Evolutionary conservation across 2,329 filamentous ascomycete species (phyloP).

Genomic region (Penicillium sclerotiorum): DNA sequence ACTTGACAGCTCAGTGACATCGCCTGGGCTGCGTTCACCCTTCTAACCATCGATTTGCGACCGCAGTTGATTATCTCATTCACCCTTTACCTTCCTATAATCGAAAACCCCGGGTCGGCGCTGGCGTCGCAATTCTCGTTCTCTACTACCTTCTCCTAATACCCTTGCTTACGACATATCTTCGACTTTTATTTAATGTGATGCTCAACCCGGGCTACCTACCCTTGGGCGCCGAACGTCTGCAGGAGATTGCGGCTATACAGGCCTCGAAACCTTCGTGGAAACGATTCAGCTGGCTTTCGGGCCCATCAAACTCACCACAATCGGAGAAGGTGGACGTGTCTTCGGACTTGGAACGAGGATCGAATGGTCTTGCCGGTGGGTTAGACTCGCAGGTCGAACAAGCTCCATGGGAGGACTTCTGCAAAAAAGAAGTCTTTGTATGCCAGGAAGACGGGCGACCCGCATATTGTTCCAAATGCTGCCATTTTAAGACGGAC

Average conservation of each 20-base stretch:
- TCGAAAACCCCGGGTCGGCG: constrained; percentile 51
- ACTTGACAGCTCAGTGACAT: too few relatives aligned
- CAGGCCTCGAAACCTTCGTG: constrained; percentile 20
- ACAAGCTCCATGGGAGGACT: constrained; percentile 68
- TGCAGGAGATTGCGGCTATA: constrained; percentile 27
- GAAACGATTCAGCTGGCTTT: constrained; percentile 24
- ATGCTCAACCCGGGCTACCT: constrained; percentile 73
- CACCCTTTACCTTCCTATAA: constrained; percentile 45
- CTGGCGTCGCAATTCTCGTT: constrained; percentile 70
- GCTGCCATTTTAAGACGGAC: constrained; percentile 85
- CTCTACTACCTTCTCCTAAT: constrained; percentile 73
- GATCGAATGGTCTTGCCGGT: constrained; percentile 25
- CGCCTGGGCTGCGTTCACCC: too few relatives aligned
- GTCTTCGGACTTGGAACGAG: constrained; percentile 33
- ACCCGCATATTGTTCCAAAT: constrained; percentile 85
- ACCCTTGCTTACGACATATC: constrained; percentile 67
- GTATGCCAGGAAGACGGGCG: constrained; percentile 79
- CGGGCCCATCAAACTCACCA: constrained; percentile 25
- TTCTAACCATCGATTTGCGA: neutral
- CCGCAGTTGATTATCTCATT: constrained; percentile 71
- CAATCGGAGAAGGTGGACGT: constrained; percentile 27
- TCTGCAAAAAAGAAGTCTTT: constrained; percentile 82
- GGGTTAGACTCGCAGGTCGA: constrained; percentile 44
- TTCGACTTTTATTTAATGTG: constrained; percentile 70
- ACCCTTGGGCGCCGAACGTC: constrained; percentile 59